Base-by-base conservation (phyloP, 345 rosid genomes). In the Citrus australasica region DNA sequence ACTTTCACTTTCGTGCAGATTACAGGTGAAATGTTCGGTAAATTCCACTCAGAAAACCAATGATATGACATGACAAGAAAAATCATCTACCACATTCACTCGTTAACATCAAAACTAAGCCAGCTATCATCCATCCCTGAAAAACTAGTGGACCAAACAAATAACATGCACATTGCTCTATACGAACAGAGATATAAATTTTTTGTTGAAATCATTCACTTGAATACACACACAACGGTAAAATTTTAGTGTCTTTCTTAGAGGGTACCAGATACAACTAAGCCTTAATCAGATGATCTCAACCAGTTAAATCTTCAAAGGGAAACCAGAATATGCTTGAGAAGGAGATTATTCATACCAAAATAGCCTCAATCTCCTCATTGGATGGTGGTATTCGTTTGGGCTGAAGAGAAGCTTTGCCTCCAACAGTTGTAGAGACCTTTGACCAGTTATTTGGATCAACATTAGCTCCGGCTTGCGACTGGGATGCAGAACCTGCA, bases 381-480 rank as follows among this genome's bases (percentile, higher is more conserved):
- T 89, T 87, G 11, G 96, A 89, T 21, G 93, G 72, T 2, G 96
- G 93, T 0, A 90, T 88, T 76, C 99, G 90, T 76, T 90, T 92
- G 17, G 95, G 99, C 88, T 91, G 98, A 63, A 91, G 83, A 60
- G 97, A 93, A 64, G 99, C 99, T 83, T 92, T 91, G 62, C 99
- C 98, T 76, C 96, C 92, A 2, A 82, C 71, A 73, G 89, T 73
- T 67, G 66, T 40, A 25, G 89, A 80, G 59, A 51, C 82, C 70
- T 85, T 89, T 68, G 88, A 82, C 76, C 84, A 88, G 84, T 88
- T 88, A 33, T 85, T 66, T 6, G 81, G 60, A 71, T 89, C 89
- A n/a, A 80, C 84, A 82, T 85, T 85, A 79, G 62, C 88, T 42
- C 81, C 78, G 75, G 72, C 80, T 77, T 85, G 84, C 67, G 82